These are phyloP conservation scores for Planoprotostelium fungivorum DNA, from an alignment of 78 protist species.

Conservation along the genomic window DNA sequence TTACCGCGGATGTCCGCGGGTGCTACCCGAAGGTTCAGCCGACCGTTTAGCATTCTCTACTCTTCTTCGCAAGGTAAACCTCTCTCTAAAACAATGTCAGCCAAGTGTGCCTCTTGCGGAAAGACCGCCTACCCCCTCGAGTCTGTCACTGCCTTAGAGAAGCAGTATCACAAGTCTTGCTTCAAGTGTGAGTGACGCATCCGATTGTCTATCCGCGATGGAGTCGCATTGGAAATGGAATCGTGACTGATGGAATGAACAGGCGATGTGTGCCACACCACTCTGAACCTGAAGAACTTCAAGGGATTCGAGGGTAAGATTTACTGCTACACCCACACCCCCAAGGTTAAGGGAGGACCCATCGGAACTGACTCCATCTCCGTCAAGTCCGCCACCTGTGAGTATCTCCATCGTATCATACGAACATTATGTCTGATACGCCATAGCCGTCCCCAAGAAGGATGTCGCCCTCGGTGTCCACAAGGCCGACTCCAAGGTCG, in stretches of 20 bases:
- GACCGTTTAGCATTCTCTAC: no score
- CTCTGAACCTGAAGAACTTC: constrained; percentile 59
- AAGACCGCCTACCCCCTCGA: constrained; percentile 62
- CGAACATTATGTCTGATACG: no score
- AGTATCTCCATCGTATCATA: not conserved
- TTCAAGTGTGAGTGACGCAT: constrained; percentile 17
- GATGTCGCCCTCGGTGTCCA: not conserved
- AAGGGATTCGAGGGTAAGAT: constrained; percentile 44
- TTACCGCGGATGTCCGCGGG: no score
- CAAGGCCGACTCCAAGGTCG: not conserved
- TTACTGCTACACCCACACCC: constrained; percentile 63
- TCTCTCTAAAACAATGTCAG: constrained; percentile 4
- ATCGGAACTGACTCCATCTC: constrained; percentile 55
- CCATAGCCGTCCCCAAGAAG: not conserved
- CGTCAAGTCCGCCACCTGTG: constrained; percentile 31
- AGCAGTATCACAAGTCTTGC: constrained; percentile 40
- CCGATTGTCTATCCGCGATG: not conserved
- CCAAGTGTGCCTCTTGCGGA: constrained; percentile 29
- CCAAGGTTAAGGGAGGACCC: constrained; percentile 47
- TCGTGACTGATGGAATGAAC: not conserved
- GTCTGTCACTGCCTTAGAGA: constrained; percentile 27
- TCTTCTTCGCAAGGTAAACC: no score
- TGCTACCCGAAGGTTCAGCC: no score
- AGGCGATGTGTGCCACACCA: constrained; percentile 39
- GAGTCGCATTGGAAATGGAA: not conserved